These are phyloP conservation scores for Bimuria novae-zelandiae DNA, from an alignment of 2,329 filamentous ascomycete genomes.

Conservation along the genomic window DNA sequence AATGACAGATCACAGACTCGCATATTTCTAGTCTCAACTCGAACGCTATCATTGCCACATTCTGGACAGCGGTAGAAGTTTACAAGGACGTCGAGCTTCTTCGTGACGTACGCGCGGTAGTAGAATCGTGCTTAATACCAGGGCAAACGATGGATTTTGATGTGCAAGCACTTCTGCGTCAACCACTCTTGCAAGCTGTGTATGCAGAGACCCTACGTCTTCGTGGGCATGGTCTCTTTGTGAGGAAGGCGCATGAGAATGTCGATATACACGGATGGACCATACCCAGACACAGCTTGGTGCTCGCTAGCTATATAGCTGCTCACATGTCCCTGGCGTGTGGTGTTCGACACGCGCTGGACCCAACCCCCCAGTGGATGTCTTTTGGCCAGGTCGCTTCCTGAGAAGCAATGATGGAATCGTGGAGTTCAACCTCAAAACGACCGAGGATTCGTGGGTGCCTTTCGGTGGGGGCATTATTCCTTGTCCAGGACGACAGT, in stretches of 20 bases:
- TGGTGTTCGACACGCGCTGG: conserved; percentile 31
- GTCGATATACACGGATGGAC: conserved; percentile 33
- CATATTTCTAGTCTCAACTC: too few relatives aligned
- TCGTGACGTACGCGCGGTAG: neutral
- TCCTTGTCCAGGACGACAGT: neutral
- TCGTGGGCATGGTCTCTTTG: conserved; percentile 20
- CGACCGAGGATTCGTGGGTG: neutral
- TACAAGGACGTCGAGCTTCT: conserved; percentile 23
- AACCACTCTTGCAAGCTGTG: conserved; percentile 41
- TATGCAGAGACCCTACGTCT: conserved; percentile 45
- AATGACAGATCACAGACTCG: too few relatives aligned
- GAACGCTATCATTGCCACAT: conserved; percentile 11
- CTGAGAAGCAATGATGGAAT: conserved; percentile 3
- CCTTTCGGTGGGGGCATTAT: neutral
- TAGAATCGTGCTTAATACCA: neutral
- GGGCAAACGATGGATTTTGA: conserved; percentile 15
- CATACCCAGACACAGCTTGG: conserved; percentile 29
- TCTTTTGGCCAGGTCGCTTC: conserved; percentile 47
- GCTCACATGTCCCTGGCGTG: conserved; percentile 32
- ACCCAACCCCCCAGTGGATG: conserved; percentile 30
- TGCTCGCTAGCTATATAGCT: conserved; percentile 30
- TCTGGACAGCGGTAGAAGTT: conserved; percentile 33
- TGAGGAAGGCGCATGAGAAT: conserved; percentile 22
- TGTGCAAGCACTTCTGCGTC: conserved; percentile 3
- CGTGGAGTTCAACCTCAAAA: neutral